A percentile compares a stretch with the other conserved stretches of the same genome.
phyloP scores from a whole-genome alignment of 768 basidiomycete species.

The Mycena olivaceomarginata region DNA sequence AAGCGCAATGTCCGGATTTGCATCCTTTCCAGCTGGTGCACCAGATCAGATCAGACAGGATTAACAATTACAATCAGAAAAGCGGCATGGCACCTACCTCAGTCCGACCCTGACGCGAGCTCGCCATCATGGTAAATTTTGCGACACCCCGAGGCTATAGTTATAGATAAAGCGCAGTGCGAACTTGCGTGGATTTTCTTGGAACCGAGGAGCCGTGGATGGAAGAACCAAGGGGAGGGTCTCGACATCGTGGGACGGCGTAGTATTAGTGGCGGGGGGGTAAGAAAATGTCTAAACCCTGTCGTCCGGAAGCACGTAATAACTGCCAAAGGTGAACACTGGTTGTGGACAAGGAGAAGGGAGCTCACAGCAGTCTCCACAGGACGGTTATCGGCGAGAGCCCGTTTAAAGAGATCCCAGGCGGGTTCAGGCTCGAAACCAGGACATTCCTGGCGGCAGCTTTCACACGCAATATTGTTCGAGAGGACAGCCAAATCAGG shows the following conservation, averaged over 20 bases:
- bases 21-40: slow-evolving; percentile 1
- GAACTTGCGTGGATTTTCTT: slow-evolving; percentile 37
- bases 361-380: slow-evolving; percentile 30
- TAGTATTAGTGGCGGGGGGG: slow-evolving; percentile 20
- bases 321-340: slow-evolving; percentile 17
- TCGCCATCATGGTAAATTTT: slow-evolving; percentile 31
- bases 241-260: slow-evolving; percentile 1
- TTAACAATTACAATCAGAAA: background rate
- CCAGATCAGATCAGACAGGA: background rate
- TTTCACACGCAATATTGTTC: slow-evolving; percentile 13
- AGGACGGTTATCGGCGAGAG: slow-evolving; percentile 5
- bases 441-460: slow-evolving; percentile 8
- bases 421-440: slow-evolving; percentile 1
- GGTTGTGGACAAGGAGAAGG: background rate
- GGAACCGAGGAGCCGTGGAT: slow-evolving; percentile 28
- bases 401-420: slow-evolving; percentile 20
- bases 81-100: slow-evolving; percentile 1
- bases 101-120: background rate
- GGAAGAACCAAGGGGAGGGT: slow-evolving; percentile 37
- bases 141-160: slow-evolving; percentile 37
- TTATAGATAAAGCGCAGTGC: slow-evolving; percentile 35
- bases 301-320: slow-evolving; percentile 28
- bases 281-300: slow-evolving; percentile 35
- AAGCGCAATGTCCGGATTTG: slow-evolving; percentile 30
- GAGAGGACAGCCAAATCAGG: slow-evolving; percentile 23